Conservation (phyloP, 768 basidiomycete genomes). For the Pleurotus eryngii region DNA sequence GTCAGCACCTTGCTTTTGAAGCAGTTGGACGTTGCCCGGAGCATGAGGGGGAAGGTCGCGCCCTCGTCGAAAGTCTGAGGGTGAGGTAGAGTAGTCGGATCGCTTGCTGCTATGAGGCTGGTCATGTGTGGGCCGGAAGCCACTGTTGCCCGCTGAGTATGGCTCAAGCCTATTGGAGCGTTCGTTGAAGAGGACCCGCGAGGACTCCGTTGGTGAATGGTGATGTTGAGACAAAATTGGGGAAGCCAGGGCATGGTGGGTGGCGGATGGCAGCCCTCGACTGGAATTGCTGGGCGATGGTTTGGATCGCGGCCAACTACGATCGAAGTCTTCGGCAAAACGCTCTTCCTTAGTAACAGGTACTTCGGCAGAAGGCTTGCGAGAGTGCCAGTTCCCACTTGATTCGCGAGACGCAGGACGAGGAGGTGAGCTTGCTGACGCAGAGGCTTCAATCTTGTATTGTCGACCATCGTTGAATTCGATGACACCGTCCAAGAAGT, state of each 20-base stretch:
- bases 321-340: conserved; percentile 92
- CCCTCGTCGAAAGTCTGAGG: conserved; percentile 38
- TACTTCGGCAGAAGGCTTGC: conserved; percentile 25
- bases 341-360: conserved; percentile 81
- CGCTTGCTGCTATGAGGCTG: conserved; percentile 42
- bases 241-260: conserved; percentile 24
- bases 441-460: conserved; percentile 69
- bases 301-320: conserved; percentile 87
- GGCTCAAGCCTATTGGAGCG: conserved; percentile 88
- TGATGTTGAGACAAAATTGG: conserved; percentile 31
- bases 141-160: conserved; percentile 42
- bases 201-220: conserved; percentile 52
- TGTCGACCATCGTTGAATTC: conserved; percentile 95
- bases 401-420: conserved; percentile 23
- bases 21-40: conserved; percentile 46
- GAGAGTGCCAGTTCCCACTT: conserved; percentile 13
- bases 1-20: conserved; percentile 53
- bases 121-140: conserved; percentile 31
- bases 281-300: conserved; percentile 41
- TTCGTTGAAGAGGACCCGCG: conserved; percentile 92
- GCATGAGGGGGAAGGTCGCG: conserved; percentile 42
- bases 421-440: conserved; percentile 21
- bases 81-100: conserved; percentile 35
- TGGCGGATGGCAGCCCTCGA: conserved; percentile 35
- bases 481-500: conserved; percentile 84